These are phyloP conservation scores for Solanum chacoense DNA, from an alignment of 305 asterid species.

Conservation along the genomic window DNA sequence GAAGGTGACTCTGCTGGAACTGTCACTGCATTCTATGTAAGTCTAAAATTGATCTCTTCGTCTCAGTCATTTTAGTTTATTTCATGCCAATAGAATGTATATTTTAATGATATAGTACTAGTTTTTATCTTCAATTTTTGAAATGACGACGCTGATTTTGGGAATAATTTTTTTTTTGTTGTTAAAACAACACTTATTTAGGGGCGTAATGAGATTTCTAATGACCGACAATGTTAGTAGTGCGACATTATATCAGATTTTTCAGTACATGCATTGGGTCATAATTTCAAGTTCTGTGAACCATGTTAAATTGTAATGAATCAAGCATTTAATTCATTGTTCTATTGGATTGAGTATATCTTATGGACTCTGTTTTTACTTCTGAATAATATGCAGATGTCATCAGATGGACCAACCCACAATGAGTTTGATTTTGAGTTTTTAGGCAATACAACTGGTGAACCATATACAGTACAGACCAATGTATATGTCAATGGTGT, in stretches of 20 bases:
- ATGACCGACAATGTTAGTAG: neutral
- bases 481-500: slow-evolving; percentile 79
- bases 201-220: neutral
- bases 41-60: neutral
- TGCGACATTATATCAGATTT: neutral
- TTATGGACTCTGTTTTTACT: neutral
- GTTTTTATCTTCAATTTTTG: neutral
- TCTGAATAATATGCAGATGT: slow-evolving; percentile 43
- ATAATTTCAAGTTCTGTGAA: neutral
- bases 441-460: slow-evolving; percentile 76
- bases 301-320: neutral
- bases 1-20: slow-evolving; percentile 96
- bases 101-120: accelerated
- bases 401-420: slow-evolving; percentile 75
- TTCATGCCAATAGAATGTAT: neutral
- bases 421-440: slow-evolving; percentile 91
- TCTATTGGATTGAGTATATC: neutral
- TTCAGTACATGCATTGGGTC: neutral
- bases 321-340: neutral
- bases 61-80: neutral
- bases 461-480: slow-evolving; percentile 78
- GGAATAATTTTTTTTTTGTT: neutral
- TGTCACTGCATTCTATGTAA: slow-evolving; percentile 77
- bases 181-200: neutral
- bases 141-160: neutral